Conservation (phyloP, 2,329 filamentous ascomycete species). For the Pestalotiopsis fici region DNA sequence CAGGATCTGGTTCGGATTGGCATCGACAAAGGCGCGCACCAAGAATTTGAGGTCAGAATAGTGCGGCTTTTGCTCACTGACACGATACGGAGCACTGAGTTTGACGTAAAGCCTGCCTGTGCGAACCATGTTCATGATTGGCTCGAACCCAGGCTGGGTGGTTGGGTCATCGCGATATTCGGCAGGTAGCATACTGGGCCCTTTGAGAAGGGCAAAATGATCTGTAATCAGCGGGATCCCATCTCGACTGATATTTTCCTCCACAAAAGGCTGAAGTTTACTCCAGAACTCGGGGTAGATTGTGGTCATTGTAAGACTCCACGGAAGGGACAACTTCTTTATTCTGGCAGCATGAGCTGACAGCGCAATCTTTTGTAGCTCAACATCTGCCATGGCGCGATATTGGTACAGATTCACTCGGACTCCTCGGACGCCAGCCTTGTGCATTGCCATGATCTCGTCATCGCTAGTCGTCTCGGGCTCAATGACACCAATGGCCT, state of each 20-base stretch:
- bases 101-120: not conserved
- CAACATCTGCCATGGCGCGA: not conserved
- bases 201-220: not conserved
- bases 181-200: not conserved
- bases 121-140: not conserved
- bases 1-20: not conserved
- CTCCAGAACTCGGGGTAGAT: not conserved
- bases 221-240: not conserved
- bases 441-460: not conserved
- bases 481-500: not conserved
- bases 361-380: not conserved
- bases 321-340: not conserved
- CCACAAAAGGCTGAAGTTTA: not conserved
- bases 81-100: not conserved
- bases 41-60: not conserved
- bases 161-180: not conserved
- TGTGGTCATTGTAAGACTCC: not conserved
- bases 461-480: not conserved
- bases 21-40: not conserved
- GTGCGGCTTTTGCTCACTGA: not conserved
- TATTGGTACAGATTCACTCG: not conserved
- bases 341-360: not conserved
- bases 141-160: not conserved
- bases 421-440: not conserved
- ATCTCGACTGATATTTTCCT: not conserved